Evolutionary conservation across 2,329 filamentous ascomycete genomes (phyloP).

Genomic region (Colletotrichum zoysiae): DNA sequence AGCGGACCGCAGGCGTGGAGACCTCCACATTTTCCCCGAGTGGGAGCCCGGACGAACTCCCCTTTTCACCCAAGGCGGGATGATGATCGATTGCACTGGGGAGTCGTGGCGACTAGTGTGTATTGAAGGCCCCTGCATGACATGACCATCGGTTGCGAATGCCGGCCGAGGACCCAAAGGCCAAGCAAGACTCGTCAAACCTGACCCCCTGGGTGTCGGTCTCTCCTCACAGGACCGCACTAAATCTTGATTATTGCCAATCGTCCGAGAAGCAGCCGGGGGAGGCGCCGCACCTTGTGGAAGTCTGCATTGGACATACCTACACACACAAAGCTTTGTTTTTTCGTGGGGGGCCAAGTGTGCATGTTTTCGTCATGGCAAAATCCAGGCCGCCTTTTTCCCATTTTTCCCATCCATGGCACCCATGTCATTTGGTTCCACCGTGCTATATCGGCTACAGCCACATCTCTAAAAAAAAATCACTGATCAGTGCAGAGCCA

Average conservation of each 20-base stretch:
- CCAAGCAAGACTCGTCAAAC: slow-evolving; percentile 9
- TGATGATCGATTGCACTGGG: slow-evolving; percentile 37
- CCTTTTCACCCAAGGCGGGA: slow-evolving; percentile 40
- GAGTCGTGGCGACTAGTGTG: slow-evolving; percentile 6
- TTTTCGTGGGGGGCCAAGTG: slow-evolving; percentile 19
- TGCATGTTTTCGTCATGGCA: slow-evolving; percentile 16
- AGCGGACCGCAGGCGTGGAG: slow-evolving; percentile 37
- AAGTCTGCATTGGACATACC: not conserved
- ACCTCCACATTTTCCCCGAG: slow-evolving; percentile 41
- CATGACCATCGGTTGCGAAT: slow-evolving; percentile 32
- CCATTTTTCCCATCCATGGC: slow-evolving; percentile 28
- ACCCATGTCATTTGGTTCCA: slow-evolving; percentile 32
- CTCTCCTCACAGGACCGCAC: not conserved
- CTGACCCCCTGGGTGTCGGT: not conserved
- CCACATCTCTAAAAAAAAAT: slow-evolving; percentile 31
- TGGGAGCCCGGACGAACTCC: slow-evolving; percentile 40
- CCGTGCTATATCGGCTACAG: slow-evolving; percentile 36
- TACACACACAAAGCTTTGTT: not conserved
- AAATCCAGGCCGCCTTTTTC: slow-evolving; percentile 8
- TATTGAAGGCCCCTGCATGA: slow-evolving; percentile 30
- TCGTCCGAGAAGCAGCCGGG: slow-evolving; percentile 38
- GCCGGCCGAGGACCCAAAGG: slow-evolving; percentile 19
- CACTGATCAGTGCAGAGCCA: not conserved
- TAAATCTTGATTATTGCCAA: slow-evolving; percentile 34
- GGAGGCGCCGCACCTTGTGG: not conserved